These are phyloP conservation scores for Tolypocladium guangdongense DNA, from an alignment of 2,329 filamentous ascomycete genomes.

Conservation along the genomic window DNA sequence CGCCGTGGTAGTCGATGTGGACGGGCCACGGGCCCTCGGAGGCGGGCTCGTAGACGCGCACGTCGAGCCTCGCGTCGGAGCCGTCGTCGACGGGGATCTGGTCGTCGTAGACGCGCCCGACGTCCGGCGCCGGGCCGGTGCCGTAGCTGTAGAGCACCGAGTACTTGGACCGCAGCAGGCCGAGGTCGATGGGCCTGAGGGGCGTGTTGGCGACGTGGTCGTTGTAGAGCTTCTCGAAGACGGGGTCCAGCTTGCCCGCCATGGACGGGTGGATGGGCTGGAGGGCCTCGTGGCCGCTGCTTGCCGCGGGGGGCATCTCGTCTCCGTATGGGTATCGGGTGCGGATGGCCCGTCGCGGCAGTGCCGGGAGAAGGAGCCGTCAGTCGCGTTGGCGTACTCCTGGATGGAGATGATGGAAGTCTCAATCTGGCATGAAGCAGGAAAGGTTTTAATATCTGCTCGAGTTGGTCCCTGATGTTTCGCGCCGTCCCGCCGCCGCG, in stretches of 20 bases:
- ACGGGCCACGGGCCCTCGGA: constrained; percentile 31
- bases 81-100: constrained; percentile 20
- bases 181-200: constrained; percentile 27
- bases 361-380: too few species aligned
- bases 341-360: too few species aligned
- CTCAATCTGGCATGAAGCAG: background rate
- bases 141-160: constrained; percentile 33
- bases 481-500: background rate
- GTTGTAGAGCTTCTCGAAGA: constrained; percentile 37
- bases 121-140: constrained; percentile 29
- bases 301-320: background rate
- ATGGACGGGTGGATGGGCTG: constrained; percentile 38
- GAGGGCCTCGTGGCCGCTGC: constrained; percentile 27
- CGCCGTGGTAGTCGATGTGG: constrained; percentile 38
- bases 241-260: constrained; percentile 32
- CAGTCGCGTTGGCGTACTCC: background rate
- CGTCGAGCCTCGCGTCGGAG: constrained; percentile 12
- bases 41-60: constrained; percentile 34
- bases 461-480: background rate
- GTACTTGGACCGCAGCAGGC: constrained; percentile 26
- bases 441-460: background rate
- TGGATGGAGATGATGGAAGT: too few species aligned
- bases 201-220: constrained; percentile 30
- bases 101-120: constrained; percentile 26
- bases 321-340: too few species aligned